Conservation (phyloP, 108 stramenopile genomes). For the Stephanodiscus triporus region DNA sequence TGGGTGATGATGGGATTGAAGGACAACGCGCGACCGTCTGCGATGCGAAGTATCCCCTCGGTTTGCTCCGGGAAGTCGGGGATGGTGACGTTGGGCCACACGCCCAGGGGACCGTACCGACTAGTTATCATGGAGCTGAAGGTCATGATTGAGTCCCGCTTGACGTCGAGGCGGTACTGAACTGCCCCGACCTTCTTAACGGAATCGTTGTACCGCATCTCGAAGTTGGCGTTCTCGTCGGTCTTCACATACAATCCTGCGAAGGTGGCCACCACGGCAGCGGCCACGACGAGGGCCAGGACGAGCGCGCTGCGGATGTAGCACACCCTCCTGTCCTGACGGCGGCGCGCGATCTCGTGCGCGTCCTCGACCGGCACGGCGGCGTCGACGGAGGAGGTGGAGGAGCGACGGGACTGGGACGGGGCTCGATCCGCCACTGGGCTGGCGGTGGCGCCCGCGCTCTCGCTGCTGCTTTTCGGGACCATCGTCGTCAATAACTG, state of each 20-base stretch:
- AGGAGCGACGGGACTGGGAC: too few species aligned
- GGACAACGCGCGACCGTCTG: slow-evolving; percentile 46
- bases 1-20: slow-evolving; percentile 60
- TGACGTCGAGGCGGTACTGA: slow-evolving; percentile 45
- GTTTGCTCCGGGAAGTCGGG: slow-evolving; percentile 54
- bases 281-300: slow-evolving; percentile 34
- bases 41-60: slow-evolving; percentile 34
- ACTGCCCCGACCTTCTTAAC: slow-evolving; percentile 48
- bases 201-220: slow-evolving; percentile 33
- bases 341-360: neutral
- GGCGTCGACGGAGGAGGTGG: too few species aligned
- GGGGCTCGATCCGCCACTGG: too few species aligned
- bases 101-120: slow-evolving; percentile 25
- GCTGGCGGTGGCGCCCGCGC: too few species aligned
- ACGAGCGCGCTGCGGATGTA: slow-evolving; percentile 32
- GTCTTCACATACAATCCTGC: slow-evolving; percentile 24
- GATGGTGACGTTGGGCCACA: slow-evolving; percentile 66
- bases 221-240: slow-evolving; percentile 37
- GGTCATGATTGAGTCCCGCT: slow-evolving; percentile 37
- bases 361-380: neutral
- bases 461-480: too few species aligned
- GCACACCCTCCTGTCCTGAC: slow-evolving; percentile 31
- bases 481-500: too few species aligned
- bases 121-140: slow-evolving; percentile 55
- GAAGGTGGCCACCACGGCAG: slow-evolving; percentile 30